Base-by-base conservation (phyloP, 2,329 filamentous ascomycete species). In the Colletotrichum lindemuthianum region DNA sequence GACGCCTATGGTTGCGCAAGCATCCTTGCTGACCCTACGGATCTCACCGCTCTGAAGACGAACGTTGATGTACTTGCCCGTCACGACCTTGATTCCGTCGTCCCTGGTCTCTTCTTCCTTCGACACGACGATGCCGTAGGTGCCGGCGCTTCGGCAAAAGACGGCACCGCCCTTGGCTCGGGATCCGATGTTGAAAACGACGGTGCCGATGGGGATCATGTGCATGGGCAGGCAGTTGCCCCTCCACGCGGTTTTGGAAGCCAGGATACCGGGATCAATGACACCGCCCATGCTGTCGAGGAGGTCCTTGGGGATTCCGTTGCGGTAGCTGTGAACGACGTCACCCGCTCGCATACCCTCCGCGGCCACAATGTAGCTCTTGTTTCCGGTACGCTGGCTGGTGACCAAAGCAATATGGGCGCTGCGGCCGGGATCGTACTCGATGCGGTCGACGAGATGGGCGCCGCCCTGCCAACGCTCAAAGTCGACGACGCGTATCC, bases 181-280 rank as follows among this genome's bases (percentile, higher is more conserved):
- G 33, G 90, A 92, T 11, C 95, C 95, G 39, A 99, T 90, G 70
- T 95, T 96, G 83, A 91, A 97, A 55, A 99, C 88, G 45, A 93
- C 88, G 3, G 93, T 97, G n/a, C 96, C 95, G 43, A 97, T 86
- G 1, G 96, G 96, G 65, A 99, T 92, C 90, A 99, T 96, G 79
- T 97, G 92, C 75, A 99, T 83, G 12, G 96, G 96, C 70, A 99
- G 80, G 76, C 96, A 99, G 78, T 99, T 99, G 59, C 96, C 96
- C 73, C 93, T 87, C 82, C 94, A 94, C 1, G 93, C 94, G 32
- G 96, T 99, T 81, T 92, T 96, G 36, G 96, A 92, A 8, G 96
- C 96, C 67, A 99, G 81, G 76, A 99, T 92, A 90, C 96, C 96
- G 10, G 95, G 93, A 84, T 99, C 96, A 54, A 97, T 86, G 45